Evolutionary conservation across 495 filamentous ascomycete genomes (phyloP).

Genomic region (Daldinia bambusicola): DNA sequence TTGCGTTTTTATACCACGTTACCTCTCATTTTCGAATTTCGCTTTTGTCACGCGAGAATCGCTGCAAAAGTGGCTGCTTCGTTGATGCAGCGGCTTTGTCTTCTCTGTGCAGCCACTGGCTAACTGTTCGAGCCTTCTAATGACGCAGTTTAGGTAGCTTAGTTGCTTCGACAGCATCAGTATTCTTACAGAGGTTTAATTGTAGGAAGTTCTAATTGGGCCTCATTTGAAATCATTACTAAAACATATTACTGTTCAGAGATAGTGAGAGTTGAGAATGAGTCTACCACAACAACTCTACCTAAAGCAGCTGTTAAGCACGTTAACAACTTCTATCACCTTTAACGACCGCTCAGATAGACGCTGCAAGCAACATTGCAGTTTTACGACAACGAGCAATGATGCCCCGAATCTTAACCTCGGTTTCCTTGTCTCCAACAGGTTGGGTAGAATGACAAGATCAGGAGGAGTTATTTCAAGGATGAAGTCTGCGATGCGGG

Average conservation of each 20-base stretch:
- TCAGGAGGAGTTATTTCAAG: not conserved
- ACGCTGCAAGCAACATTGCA: not conserved
- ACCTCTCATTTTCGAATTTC: slow-evolving; percentile 7
- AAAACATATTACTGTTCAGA: not conserved
- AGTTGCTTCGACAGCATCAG: not conserved
- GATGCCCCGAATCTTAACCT: not conserved
- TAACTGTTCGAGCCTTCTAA: no score
- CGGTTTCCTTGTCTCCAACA: not conserved
- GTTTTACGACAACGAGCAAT: not conserved
- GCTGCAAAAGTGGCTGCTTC: not conserved
- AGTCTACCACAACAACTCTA: no score
- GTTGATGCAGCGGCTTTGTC: no score
- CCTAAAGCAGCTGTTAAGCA: not conserved
- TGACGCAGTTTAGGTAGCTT: not conserved
- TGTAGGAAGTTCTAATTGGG: not conserved
- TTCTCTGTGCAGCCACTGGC: not conserved
- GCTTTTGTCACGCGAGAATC: slow-evolving; percentile 6
- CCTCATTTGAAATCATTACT: not conserved
- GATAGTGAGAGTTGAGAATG: not conserved
- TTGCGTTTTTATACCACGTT: slow-evolving; percentile 13
- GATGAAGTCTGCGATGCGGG: not conserved
- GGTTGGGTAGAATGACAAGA: not conserved
- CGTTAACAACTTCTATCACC: not conserved
- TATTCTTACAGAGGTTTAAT: not conserved
- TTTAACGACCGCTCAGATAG: not conserved